Base-by-base conservation (phyloP, 2,329 filamentous ascomycete genomes). In the Xylariaceae sp. region DNA sequence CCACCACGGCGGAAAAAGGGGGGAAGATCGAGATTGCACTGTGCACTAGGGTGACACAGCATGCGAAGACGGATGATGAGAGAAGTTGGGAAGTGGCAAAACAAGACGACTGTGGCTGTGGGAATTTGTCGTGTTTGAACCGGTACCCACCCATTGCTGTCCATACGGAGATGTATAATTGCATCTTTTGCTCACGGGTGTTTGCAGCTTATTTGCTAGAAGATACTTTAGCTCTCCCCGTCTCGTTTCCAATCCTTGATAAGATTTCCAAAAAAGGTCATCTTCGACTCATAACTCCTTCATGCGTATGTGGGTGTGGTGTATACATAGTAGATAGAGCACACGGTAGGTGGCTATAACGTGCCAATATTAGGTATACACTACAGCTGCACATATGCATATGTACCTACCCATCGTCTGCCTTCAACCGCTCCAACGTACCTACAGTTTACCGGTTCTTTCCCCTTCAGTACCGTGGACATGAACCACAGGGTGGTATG, bases 51-150 rank as follows among this genome's bases (percentile, higher is more conserved):
- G 46, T 19, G 13, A 22, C 41, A 36, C 29, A 32, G 39, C 29
- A 29, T n/a, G 41, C 21, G 18, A 12, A 21, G 10, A 26, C n/a
- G 22, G 15, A 13, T 43, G 22, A 34, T 22, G 41, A 26, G 41
- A 50, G 39, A 49, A 51, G 39, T 41, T 6, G 34, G 54, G 29
- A 52, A 52, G 57, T 58, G 55, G 57, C 57, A 53, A 60, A 54
- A 47, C 49, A 41, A 37, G 50, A 44, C 43, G 52, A 45, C 45
- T 53, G 56, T 60, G 58, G 55, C 58, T 60, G 58, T 58, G 57
- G 37, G 29, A 48, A 42, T 50, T 41, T 49, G 43, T 54, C 56
- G 56, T 57, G 54, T 55, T 56, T 56, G 56, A 51, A 34, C 47
- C 2, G 34, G 50, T 36, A 32, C n/a, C 53, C 47, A 47, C 51